Conservation (phyloP, 305 asterid genomes). For the Rubia tinctorum region DNA sequence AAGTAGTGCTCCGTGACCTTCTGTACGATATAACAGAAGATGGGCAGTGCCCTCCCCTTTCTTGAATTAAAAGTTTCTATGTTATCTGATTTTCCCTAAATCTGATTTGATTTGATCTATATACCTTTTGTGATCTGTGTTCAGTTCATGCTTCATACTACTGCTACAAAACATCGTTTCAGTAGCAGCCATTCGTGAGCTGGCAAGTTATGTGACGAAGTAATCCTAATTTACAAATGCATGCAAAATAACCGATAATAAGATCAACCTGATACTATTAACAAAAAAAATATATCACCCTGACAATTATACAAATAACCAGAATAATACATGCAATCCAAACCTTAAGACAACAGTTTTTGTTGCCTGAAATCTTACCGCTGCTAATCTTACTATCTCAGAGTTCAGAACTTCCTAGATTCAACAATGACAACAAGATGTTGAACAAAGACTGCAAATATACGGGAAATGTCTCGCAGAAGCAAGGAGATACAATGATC, state of each 20-base stretch:
- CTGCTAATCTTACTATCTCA: not conserved
- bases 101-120: too few species aligned
- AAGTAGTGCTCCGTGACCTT: too few species aligned
- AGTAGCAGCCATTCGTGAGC: not conserved
- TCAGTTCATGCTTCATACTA: not conserved
- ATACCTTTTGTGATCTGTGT: too few species aligned
- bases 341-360: not conserved
- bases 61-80: too few species aligned
- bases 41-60: too few species aligned
- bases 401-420: not conserved
- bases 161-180: not conserved
- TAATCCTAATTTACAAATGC: not conserved
- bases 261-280: not conserved
- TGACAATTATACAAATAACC: not conserved
- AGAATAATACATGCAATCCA: not conserved
- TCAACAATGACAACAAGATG: too few species aligned
- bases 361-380: not conserved
- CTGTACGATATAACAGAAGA: too few species aligned
- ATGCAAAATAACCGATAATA: not conserved
- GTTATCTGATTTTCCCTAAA: too few species aligned
- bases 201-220: not conserved
- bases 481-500: not conserved
- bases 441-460: not conserved
- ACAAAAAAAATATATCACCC: not conserved
- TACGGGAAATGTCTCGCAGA: not conserved